Base-by-base conservation (phyloP, 352 stramenopile genomes). In the Phytophthora pisi region DNA sequence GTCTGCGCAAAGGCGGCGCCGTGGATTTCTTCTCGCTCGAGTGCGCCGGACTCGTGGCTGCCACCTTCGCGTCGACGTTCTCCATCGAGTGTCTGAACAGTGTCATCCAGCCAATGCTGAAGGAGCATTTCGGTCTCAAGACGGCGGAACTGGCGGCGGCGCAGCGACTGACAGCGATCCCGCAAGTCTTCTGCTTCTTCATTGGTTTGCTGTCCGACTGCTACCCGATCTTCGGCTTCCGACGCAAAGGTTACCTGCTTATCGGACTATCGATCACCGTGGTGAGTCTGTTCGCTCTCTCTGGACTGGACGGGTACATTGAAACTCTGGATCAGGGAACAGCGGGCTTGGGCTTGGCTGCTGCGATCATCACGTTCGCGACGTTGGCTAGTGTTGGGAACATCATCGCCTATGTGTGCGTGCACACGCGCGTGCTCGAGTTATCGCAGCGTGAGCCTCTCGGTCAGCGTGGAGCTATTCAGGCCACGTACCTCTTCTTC, bases 201-300 rank as follows among this genome's bases (percentile, higher is more conserved):
- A 78, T 96, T 45, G 92, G 88, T 13, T 68, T 96, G 30, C 30
- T 96, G 9, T 86, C 75, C 10, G 90, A 96, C 64, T 92, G 72
- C 52, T 86, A 89, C 53, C 90, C 90, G 13, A 89, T 97, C 57
- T 68, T 78, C 47, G 86, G 89, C 4, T 83, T 85, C 42, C 88
- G 84, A n/a, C 77, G 88, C n/a, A 95, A 94, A 70, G 74, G 81
- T 18, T 97, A 97, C 72, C 86, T 93, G 70, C 64, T 91, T 4
- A 56, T 91, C 7, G 87, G 90, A 0, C 62, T 84, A 51, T 43
- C 50, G 16, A 42, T 66, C 3, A 75, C 76, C 1, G 67, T 73
- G 9, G 9, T 75, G 3, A 74, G 72, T 40, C 45, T 83, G 20
- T 57, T 82, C 6, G 52, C 55, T 1, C 60, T 87, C 16, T 56